Percentiles rank a stretch among this genome's conserved stretches.
phyloP scores from a whole-genome alignment of 2,329 filamentous ascomycete genomes.

The Pseudogymnoascus sp. region DNA sequence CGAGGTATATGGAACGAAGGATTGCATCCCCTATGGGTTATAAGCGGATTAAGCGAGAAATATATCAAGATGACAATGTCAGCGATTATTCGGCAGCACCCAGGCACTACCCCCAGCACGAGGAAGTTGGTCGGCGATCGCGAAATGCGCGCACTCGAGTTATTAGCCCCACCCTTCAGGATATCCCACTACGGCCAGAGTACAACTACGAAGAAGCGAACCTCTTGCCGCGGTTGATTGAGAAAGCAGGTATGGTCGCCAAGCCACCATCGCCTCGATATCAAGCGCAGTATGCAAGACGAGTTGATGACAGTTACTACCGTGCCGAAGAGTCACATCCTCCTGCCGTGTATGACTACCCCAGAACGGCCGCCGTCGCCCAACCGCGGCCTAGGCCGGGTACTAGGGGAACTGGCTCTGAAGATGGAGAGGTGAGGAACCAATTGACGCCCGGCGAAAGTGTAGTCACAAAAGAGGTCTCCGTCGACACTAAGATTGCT shows the following conservation, averaged over 20 bases:
- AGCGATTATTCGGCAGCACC: background rate
- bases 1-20: background rate
- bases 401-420: conserved; percentile 27
- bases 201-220: conserved; percentile 4
- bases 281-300: background rate
- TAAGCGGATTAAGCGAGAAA: background rate
- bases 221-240: background rate
- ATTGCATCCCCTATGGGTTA: background rate
- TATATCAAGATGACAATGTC: background rate
- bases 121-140: background rate
- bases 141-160: background rate
- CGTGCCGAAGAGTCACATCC: background rate
- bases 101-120: background rate
- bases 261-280: background rate
- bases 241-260: background rate
- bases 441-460: conserved; percentile 14
- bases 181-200: background rate
- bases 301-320: background rate
- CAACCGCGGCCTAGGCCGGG: conserved; percentile 16
- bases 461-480: conserved; percentile 11
- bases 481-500: conserved; percentile 28
- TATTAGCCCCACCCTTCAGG: background rate
- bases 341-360: background rate
- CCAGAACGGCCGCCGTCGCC: background rate
- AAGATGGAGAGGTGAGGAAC: conserved; percentile 31